Base-by-base conservation (phyloP, 768 basidiomycete species). In the Boletus tylopilopsis region DNA sequence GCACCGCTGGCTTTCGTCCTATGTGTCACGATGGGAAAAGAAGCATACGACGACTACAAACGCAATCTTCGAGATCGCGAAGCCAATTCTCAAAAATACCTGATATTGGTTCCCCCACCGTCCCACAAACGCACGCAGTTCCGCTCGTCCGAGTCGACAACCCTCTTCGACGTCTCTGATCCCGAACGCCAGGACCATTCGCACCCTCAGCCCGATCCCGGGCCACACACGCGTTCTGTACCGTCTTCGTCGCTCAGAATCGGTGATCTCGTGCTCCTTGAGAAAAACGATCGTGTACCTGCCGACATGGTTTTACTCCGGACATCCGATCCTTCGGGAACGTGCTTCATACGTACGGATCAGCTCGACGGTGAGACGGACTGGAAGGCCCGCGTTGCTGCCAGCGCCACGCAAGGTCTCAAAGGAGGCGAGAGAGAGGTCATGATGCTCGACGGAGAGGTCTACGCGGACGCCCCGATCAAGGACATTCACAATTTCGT, bases 291-390 rank as follows among this genome's bases (percentile, higher is more conserved):
- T 63, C 80, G 96, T 23, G 92, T 99, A 1, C 96, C 96, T 0
- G 90, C 96, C 5, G 96, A 99, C 63, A 76, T 97, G 61, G 81
- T 97, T 10, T 76, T 99, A 10, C 75, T 99, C 10, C 81, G 85
- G 36, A 98, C 96, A 0, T 86, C 84, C 4, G 95, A 99, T 60
- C 71, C 81, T 4, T 85, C 87, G 22, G 96, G 96, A 3, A 94
- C 94, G 2, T 97, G 95, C 66, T 99, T 98, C 68, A 91, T 99
- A 53, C 80, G 96, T 10, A 99, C 95, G 2, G 96, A 99, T 69
- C 96, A 98, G 63, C 76, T 99, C 24, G 96, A 99, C 56, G 96
- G 96, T 36, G 96, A 99, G 70, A 99, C 96, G 4, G 96, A 99
- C 61, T 98, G 96, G 96, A 99, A 99, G 67, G 74, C 97, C 42